phyloP scores from a whole-genome alignment of 495 filamentous ascomycete species.

The Trichocladium antarcticum region DNA sequence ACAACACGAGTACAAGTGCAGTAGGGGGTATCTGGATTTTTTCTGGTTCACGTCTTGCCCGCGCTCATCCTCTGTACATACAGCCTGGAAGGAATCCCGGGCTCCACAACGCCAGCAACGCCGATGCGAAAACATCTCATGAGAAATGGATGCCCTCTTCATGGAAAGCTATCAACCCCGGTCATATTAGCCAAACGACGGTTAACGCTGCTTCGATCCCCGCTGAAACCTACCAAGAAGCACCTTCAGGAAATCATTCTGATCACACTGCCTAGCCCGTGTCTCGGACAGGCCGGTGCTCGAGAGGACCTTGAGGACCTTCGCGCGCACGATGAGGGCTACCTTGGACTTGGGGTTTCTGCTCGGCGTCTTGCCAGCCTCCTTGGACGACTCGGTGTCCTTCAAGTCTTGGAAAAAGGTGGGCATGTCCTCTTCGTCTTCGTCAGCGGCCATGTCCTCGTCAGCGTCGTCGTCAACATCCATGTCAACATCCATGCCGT shows the following conservation, averaged over 20 bases:
- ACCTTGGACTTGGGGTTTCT: slow-evolving; percentile 61
- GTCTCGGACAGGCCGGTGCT: slow-evolving; percentile 67
- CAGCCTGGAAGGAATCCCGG: not conserved
- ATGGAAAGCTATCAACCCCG: slow-evolving; percentile 46
- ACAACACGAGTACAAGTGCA: no score
- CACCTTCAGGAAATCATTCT: slow-evolving; percentile 70
- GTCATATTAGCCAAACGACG: slow-evolving; percentile 24
- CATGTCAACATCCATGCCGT: slow-evolving; percentile 41
- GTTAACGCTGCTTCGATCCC: not conserved
- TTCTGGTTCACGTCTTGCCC: no score
- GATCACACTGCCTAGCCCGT: slow-evolving; percentile 73
- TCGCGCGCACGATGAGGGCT: slow-evolving; percentile 62
- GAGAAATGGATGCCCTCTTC: slow-evolving; percentile 89
- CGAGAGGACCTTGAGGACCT: slow-evolving; percentile 70
- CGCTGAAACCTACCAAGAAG: slow-evolving; percentile 24
- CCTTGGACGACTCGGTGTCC: slow-evolving; percentile 35
- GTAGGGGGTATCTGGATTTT: no score
- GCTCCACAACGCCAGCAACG: slow-evolving; percentile 5
- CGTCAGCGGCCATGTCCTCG: slow-evolving; percentile 34
- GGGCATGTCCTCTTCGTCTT: slow-evolving; percentile 41
- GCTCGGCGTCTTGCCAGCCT: slow-evolving; percentile 32
- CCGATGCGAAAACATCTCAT: slow-evolving; percentile 15
- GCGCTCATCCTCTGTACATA: no score
- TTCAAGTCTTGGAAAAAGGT: slow-evolving; percentile 67
- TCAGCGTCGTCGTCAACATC: slow-evolving; percentile 39